Percentiles rank a stretch among this genome's conserved stretches.
These are phyloP conservation scores for Diophrys sp. DNA, from an alignment of 73 alveolate species.

Conservation along the genomic window DNA sequence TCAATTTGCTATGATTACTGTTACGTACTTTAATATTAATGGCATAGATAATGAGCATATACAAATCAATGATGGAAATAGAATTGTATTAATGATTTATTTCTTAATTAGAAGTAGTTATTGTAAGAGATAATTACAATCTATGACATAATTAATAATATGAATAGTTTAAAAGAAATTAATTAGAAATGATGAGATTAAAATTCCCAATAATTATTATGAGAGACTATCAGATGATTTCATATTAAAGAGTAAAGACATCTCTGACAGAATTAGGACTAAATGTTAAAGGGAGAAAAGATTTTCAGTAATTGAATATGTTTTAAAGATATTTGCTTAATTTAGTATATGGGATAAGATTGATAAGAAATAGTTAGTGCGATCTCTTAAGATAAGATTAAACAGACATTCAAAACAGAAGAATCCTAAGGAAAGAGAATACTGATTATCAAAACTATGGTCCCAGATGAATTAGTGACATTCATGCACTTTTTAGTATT, in stretches of 20 bases:
- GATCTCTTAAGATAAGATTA: slow-evolving; percentile 35
- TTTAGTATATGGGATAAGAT: slow-evolving; percentile 34
- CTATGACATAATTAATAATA: slow-evolving; percentile 12
- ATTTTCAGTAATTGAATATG: slow-evolving; percentile 36
- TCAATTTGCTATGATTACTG: too few species aligned
- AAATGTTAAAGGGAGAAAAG: slow-evolving; percentile 16
- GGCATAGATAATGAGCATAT: too few species aligned
- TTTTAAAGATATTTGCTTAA: slow-evolving; percentile 24
- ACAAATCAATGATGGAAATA: too few species aligned
- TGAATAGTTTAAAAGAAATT: too few species aligned
- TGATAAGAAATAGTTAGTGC: neutral
- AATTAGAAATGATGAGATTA: neutral
- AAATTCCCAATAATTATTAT: slow-evolving; percentile 2
- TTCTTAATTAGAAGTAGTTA: too few species aligned
- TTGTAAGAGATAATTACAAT: neutral
- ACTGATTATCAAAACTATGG: slow-evolving; percentile 90
- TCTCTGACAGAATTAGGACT: neutral
- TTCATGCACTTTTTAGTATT: slow-evolving; percentile 64
- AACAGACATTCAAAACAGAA: slow-evolving; percentile 52
- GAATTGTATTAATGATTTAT: too few species aligned
- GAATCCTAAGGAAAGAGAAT: slow-evolving; percentile 81
- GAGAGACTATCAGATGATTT: neutral
- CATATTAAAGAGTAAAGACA: neutral
- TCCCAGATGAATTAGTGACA: slow-evolving; percentile 67
- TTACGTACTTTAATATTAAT: too few species aligned